Conservation (phyloP, 805 yeast genomes). For the Myxozyma mucilagina region DNA sequence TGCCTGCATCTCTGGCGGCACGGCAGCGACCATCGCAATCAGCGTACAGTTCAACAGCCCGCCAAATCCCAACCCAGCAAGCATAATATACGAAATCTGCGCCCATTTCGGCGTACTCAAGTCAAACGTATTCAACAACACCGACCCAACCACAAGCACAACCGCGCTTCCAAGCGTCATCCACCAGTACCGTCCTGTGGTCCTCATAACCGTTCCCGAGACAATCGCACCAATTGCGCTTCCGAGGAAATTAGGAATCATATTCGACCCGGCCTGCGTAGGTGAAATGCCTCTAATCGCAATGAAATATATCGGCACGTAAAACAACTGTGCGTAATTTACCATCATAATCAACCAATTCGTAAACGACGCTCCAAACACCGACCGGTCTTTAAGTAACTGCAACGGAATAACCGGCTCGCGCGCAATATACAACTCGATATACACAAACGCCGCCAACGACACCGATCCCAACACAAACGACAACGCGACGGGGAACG, state of each 20-base stretch:
- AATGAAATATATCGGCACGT: constrained; percentile 66
- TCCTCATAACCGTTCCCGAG: constrained; percentile 65
- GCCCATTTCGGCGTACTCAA: constrained; percentile 20
- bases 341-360: constrained; percentile 75
- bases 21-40: constrained; percentile 65
- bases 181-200: constrained; percentile 51
- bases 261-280: constrained; percentile 56
- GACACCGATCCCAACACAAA: constrained; percentile 41
- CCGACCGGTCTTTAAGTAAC: constrained; percentile 57
- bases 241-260: constrained; percentile 59
- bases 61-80: constrained; percentile 60
- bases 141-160: constrained; percentile 17
- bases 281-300: constrained; percentile 56
- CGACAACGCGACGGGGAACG: constrained; percentile 45
- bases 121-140: constrained; percentile 14
- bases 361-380: constrained; percentile 63
- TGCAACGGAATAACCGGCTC: constrained; percentile 70
- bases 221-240: constrained; percentile 66
- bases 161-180: constrained; percentile 33
- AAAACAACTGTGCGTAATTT: constrained; percentile 62
- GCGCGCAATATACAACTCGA: constrained; percentile 52
- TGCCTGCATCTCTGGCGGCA: constrained; percentile 60
- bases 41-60: constrained; percentile 58
- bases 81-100: constrained; percentile 38
- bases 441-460: constrained; percentile 48